Evolutionary conservation across 768 basidiomycete genomes (phyloP), one percentile per base, ranked within the genome.

Genomic region (Amanita exitialis): DNA sequence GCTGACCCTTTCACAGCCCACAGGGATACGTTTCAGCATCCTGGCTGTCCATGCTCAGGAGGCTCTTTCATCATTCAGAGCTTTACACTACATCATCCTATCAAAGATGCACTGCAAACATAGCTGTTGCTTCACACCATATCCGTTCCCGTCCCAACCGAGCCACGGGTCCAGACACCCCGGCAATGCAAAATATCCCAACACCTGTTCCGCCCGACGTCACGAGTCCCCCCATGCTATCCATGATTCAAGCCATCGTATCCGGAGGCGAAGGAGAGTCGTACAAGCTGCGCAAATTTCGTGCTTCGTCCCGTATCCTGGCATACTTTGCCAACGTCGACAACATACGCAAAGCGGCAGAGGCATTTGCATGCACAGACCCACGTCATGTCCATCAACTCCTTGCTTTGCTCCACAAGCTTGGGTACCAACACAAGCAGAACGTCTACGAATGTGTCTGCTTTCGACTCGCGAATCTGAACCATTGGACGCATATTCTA

Each of bases 21-120:
- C 50, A 44, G 42, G 41, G 50, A 51, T 23, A n/a, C 39, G 39
- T 41, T 43, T 50, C 56, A 57, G 56, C 60, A 54, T 34, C 57
- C 73, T 72, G 73, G 71, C 75, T 79, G 80, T 80, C 78, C 78
- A 86, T 86, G 83, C 82, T 80, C 68, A 79, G 76, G 78, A 77
- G 76, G 69, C 74, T 69, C 62, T 65, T 72, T 61, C 69, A 74
- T 67, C 74, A 68, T 68, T 64, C 77, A 64, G 69, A 74, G 57
- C 71, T 68, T 39, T 55, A 65, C 64, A 56, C 53, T 62, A 59
- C 49, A 41, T 45, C 49, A 43, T 54, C 27, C 47, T 42, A 12
- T 42, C 49, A 44, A 36, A 32, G 50, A 44, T 51, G 43, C 34
- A 10, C 34, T 25, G 28, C 42, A 44, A 44, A 51, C 34, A 25